phyloP scores from a whole-genome alignment of 352 stramenopile genomes.

The Phytophthora europaea region DNA sequence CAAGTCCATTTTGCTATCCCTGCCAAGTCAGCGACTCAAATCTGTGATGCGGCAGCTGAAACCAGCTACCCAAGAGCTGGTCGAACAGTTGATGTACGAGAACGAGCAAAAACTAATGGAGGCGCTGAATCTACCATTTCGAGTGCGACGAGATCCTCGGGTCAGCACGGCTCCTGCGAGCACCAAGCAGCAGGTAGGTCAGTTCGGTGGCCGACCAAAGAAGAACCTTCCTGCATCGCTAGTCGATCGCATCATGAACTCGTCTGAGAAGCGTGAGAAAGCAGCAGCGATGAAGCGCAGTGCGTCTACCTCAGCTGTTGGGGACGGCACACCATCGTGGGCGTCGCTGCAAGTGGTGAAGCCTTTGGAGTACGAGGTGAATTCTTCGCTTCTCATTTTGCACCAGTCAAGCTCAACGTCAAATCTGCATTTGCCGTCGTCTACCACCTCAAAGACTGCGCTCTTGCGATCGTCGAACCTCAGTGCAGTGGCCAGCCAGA shows the following conservation, averaged over 20 bases:
- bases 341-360: constrained; percentile 57
- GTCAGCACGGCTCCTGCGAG: constrained; percentile 24
- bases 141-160: constrained; percentile 27
- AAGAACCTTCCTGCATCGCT: constrained; percentile 26
- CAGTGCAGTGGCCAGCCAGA: constrained; percentile 38
- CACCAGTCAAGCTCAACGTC: constrained; percentile 48
- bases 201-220: constrained; percentile 9
- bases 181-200: constrained; percentile 3
- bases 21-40: constrained; percentile 61
- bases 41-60: constrained; percentile 62
- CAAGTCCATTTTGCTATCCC: constrained; percentile 66
- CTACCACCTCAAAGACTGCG: constrained; percentile 24
- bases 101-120: constrained; percentile 49
- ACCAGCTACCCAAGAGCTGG: constrained; percentile 24
- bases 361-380: constrained; percentile 67
- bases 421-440: constrained; percentile 38
- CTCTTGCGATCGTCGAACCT: constrained; percentile 29
- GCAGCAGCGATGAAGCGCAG: constrained; percentile 31
- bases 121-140: constrained; percentile 38
- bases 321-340: constrained; percentile 49
- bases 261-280: constrained; percentile 26
- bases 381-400: constrained; percentile 66
- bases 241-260: constrained; percentile 28
- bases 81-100: constrained; percentile 52
- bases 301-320: constrained; percentile 30